phyloP scores from a whole-genome alignment of 2,329 filamentous ascomycete species.

The Epichloe amarillans region DNA sequence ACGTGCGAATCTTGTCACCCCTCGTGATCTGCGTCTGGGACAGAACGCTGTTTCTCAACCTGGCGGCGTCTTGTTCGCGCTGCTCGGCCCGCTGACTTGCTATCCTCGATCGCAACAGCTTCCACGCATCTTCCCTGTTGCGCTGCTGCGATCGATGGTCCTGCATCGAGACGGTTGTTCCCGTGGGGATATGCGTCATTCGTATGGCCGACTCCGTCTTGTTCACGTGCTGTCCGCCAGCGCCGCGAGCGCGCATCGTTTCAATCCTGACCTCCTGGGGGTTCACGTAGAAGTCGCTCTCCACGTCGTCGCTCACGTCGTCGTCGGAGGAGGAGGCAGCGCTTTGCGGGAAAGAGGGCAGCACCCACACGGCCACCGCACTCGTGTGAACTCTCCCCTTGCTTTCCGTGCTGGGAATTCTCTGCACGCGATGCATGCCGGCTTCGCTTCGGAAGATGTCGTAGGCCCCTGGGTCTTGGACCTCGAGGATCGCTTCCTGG shows the following conservation, averaged over 20 bases:
- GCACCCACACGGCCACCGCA: constrained; percentile 80
- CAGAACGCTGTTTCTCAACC: constrained; percentile 64
- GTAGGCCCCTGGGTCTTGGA: constrained; percentile 67
- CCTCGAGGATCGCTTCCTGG: constrained; percentile 76
- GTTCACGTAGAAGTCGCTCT: constrained; percentile 83
- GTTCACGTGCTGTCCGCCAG: constrained; percentile 95
- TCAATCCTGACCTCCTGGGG: constrained; percentile 75
- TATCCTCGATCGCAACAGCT: constrained; percentile 65
- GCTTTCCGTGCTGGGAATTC: constrained; percentile 80
- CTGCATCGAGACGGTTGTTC: constrained; percentile 80
- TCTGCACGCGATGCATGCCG: constrained; percentile 89
- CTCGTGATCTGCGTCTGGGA: constrained; percentile 72
- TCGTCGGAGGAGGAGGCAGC: constrained; percentile 34
- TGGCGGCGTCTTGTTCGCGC: constrained; percentile 66
- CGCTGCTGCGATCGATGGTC: constrained; percentile 81
- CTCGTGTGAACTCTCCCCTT: constrained; percentile 90
- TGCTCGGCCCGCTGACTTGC: constrained; percentile 70
- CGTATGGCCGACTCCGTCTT: constrained; percentile 94
- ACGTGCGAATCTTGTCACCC: constrained; percentile 87
- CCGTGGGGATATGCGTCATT: constrained; percentile 79
- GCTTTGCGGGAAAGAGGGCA: constrained; percentile 63
- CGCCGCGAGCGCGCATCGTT: constrained; percentile 83
- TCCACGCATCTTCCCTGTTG: constrained; percentile 82
- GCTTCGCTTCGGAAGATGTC: constrained; percentile 73
- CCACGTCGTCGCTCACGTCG: constrained; percentile 60